Evolutionary conservation across 192 early-diverging fungal genomes (phyloP), one percentile per base, ranked within the genome.

Genomic region (Coemansia sp.): DNA sequence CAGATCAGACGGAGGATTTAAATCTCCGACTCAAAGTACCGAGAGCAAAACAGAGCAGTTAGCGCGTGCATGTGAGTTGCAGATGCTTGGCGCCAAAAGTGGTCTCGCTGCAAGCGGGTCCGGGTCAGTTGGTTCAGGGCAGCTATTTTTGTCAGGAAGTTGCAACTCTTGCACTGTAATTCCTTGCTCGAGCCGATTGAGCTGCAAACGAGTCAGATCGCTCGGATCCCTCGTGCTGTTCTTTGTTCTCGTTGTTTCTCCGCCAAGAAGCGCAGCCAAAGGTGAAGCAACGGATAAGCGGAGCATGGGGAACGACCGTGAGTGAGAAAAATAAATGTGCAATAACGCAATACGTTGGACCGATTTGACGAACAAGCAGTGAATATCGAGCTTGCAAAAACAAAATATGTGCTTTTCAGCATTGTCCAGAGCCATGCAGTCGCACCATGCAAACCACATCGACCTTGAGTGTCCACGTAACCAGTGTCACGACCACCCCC

Each of bases 301-400:
- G 15, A 44, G 15, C 40, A n/a, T 3, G 14, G 8, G 8, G 6
- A 9, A 40, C 10, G 10, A 9, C 14, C 3, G 47, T 7, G 5
- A 20, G 47, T 19, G 47, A n/a, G 47, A 54, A 54, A 31, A 54
- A 54, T 28, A 20, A 52, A 11, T 52, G 51, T 10, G 51, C 17
- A n/a, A 48, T 26, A 26, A 48, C 10, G 22, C 25, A 54, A 54
- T 28, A 28, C 0, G 31, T 54, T 54, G 26, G 52, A 54, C 52
- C 52, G 52, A 14, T 54, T 54, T 54, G 12, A 17, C 12, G 21
- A 51, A 51, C 19, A 22, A 22, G 50, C 22, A 25, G 14, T 21
- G 10, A 6, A 54, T n/a, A 54, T n/a, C 28, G 22, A 26, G n/a
- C 14, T 17, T 4, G 7, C 11, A 15, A 20, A 15, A 47, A 53